phyloP scores from a whole-genome alignment of 306 rosid genomes.

The Lotus japonicus region DNA sequence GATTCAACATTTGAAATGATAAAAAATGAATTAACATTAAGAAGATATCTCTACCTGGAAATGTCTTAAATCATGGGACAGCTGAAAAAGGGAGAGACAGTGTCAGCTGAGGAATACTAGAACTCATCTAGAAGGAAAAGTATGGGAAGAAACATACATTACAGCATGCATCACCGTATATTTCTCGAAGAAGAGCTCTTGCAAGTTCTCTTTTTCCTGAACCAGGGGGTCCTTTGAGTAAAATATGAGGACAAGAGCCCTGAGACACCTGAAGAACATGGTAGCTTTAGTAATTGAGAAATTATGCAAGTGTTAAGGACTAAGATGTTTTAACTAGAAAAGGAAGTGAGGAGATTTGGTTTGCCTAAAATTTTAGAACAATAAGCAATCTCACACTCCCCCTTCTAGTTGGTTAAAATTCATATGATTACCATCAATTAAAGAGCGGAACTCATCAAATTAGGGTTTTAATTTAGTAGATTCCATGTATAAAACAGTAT shows the following conservation, averaged over 20 bases:
- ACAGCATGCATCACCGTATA: conserved; percentile 61
- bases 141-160: conserved; percentile 46
- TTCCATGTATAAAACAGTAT: too few relatives aligned
- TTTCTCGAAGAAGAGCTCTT: conserved; percentile 68
- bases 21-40: too few relatives aligned
- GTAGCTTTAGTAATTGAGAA: neutral
- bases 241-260: conserved; percentile 54
- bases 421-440: too few relatives aligned
- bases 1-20: neutral
- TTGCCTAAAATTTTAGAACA: conserved; percentile 15
- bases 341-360: neutral
- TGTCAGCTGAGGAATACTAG: conserved; percentile 13
- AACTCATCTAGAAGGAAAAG: neutral
- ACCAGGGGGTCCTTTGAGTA: conserved; percentile 67
- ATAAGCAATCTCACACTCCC: neutral
- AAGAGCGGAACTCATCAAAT: too few relatives aligned
- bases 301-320: neutral
- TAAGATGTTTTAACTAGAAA: neutral
- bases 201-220: conserved; percentile 67
- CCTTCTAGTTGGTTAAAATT: too few relatives aligned
- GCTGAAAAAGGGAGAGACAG: conserved; percentile 43
- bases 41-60: conserved; percentile 54
- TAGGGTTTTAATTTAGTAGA: too few relatives aligned
- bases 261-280: conserved; percentile 45
- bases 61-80: conserved; percentile 60